Conservation (phyloP, 768 basidiomycete species). For the Kwoniella pini region DNA sequence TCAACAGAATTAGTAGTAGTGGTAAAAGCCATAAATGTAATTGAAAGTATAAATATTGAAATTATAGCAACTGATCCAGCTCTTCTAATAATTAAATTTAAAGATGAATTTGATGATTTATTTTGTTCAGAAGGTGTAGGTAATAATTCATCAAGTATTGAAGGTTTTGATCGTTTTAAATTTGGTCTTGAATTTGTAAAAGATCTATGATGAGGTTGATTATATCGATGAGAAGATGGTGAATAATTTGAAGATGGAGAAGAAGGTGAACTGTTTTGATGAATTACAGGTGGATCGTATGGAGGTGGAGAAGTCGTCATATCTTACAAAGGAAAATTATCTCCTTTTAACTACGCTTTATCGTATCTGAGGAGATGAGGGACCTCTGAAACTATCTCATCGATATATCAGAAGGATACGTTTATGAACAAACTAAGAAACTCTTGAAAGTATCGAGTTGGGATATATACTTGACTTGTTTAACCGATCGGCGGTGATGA, state of each 20-base stretch:
- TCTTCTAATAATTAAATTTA: conserved; percentile 21
- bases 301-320: too few species aligned
- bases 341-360: too few species aligned
- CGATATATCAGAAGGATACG: too few species aligned
- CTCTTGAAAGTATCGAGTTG: too few species aligned
- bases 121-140: conserved; percentile 15
- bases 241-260: conserved; percentile 1
- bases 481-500: neutral
- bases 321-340: too few species aligned
- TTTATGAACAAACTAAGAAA: too few species aligned
- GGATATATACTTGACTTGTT: neutral
- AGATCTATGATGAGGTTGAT: neutral
- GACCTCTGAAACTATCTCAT: too few species aligned
- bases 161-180: conserved; percentile 20
- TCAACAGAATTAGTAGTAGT: neutral
- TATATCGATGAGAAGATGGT: neutral
- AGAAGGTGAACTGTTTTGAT: neutral
- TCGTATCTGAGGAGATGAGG: too few species aligned
- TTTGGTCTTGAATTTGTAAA: neutral
- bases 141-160: conserved; percentile 35
- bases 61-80: conserved; percentile 34
- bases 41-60: conserved; percentile 33
- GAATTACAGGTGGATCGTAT: neutral
- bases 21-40: conserved; percentile 30
- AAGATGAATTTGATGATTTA: neutral